These are phyloP conservation scores for Ustilago nuda DNA, from an alignment of 1,284 basidiomycete species.

Conservation along the genomic window DNA sequence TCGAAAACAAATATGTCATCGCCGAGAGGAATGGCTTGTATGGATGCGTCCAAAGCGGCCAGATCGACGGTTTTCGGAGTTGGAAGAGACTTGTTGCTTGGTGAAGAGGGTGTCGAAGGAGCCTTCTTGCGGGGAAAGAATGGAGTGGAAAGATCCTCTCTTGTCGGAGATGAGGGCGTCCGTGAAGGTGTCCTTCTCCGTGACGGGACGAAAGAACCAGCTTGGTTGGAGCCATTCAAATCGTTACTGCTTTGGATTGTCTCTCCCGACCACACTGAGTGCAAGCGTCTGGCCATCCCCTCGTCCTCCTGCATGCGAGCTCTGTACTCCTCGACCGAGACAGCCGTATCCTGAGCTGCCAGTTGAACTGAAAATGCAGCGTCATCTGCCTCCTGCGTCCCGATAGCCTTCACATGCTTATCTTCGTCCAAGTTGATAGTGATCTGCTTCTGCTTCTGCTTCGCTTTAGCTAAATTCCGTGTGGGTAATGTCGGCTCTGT, in stretches of 20 bases:
- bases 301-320: conserved; percentile 38
- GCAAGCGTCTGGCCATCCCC: conserved; percentile 43
- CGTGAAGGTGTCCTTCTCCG: neutral
- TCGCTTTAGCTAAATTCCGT: conserved; percentile 10
- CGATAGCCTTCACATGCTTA: neutral
- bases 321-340: conserved; percentile 21
- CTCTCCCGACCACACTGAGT: conserved; percentile 38
- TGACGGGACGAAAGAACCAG: neutral
- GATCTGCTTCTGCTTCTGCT: conserved; percentile 23
- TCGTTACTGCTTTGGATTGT: neutral
- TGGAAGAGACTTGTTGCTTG: neutral
- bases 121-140: neutral
- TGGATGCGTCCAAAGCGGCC: conserved; percentile 48
- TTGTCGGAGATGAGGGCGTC: conserved; percentile 1
- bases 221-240: neutral
- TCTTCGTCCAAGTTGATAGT: conserved; percentile 1
- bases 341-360: conserved; percentile 36
- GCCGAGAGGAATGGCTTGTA: conserved; percentile 58
- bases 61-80: conserved; percentile 37
- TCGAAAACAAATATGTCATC: conserved; percentile 68
- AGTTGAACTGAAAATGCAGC: conserved; percentile 42
- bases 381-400: conserved; percentile 35
- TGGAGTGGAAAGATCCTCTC: neutral
- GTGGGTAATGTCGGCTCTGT: conserved; percentile 20
- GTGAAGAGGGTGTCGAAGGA: conserved; percentile 4